phyloP scores from a whole-genome alignment of 2,329 filamentous ascomycete genomes.

The Ceratocystis papillata region DNA sequence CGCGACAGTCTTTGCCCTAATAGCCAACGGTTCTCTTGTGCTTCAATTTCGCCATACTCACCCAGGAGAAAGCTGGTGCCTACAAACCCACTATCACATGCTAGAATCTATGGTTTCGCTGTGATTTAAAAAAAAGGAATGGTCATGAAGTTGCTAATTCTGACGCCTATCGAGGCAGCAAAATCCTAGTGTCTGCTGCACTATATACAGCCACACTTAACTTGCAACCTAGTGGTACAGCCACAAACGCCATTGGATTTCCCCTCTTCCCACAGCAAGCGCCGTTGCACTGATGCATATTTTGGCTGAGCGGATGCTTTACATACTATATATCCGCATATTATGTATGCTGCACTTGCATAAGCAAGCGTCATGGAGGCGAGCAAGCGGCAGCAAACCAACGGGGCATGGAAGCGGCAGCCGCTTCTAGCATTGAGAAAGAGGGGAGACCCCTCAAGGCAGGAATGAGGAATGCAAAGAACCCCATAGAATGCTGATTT shows the following conservation, averaged over 20 bases:
- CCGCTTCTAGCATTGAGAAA: not conserved
- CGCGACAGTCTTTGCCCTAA: no score
- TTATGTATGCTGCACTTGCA: not conserved
- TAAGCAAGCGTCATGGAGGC: not conserved
- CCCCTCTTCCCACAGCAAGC: no score
- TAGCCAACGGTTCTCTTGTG: no score
- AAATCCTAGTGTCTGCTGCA: not conserved
- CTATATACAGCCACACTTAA: constrained; percentile 3
- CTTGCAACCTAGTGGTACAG: not conserved
- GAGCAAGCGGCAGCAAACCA: not conserved
- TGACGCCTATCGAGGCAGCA: not conserved
- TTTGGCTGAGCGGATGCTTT: no score
- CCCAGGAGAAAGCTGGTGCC: not conserved
- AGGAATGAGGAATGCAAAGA: not conserved
- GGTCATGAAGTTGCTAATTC: not conserved
- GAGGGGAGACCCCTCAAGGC: not conserved
- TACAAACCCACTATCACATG: not conserved
- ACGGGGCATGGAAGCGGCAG: not conserved
- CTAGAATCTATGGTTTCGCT: not conserved
- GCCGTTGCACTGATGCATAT: no score
- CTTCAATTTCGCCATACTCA: not conserved
- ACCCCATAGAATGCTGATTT: not conserved
- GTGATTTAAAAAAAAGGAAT: not conserved
- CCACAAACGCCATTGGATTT: not conserved
- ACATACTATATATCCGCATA: not conserved